phyloP scores from a whole-genome alignment of 2,329 filamentous ascomycete genomes.

The Akanthomyces muscarius region DNA sequence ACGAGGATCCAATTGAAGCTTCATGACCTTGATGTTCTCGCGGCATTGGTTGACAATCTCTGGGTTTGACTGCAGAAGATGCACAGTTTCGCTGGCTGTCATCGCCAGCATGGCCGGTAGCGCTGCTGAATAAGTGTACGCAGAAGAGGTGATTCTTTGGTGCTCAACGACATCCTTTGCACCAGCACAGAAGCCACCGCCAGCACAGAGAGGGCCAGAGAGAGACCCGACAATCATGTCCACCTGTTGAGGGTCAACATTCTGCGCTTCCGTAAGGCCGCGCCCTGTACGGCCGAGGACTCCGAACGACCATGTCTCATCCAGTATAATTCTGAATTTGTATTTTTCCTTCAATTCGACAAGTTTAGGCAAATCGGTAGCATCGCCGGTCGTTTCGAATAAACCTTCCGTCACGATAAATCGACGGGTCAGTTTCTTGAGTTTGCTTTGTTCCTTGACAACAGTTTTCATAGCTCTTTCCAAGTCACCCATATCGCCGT shows the following conservation, averaged over 20 bases:
- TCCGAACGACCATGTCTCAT: slow-evolving; percentile 97
- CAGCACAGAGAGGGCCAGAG: slow-evolving; percentile 82
- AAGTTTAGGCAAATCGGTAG: slow-evolving; percentile 78
- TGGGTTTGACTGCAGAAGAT: slow-evolving; percentile 79
- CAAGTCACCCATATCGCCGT: slow-evolving; percentile 93
- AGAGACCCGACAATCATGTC: slow-evolving; percentile 97
- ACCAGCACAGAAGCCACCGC: slow-evolving; percentile 93
- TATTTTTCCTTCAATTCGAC: slow-evolving; percentile 93
- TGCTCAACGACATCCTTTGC: slow-evolving; percentile 90
- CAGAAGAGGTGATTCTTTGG: slow-evolving; percentile 85
- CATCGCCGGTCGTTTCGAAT: slow-evolving; percentile 87
- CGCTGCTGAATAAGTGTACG: slow-evolving; percentile 94
- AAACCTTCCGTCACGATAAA: slow-evolving; percentile 96
- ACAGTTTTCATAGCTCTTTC: slow-evolving; percentile 81
- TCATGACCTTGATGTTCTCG: slow-evolving; percentile 83
- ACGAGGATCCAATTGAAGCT: slow-evolving; percentile 80
- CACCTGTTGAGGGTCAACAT: slow-evolving; percentile 86
- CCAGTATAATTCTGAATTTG: slow-evolving; percentile 96
- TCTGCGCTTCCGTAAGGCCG: slow-evolving; percentile 92
- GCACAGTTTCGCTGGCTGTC: slow-evolving; percentile 89
- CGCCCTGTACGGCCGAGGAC: slow-evolving; percentile 87
- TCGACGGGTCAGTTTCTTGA: slow-evolving; percentile 82
- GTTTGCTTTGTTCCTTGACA: slow-evolving; percentile 76
- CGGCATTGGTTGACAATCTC: slow-evolving; percentile 74
- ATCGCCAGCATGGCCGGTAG: slow-evolving; percentile 90